Conservation (phyloP, 352 stramenopile species). For the Pythium phragmitis region DNA sequence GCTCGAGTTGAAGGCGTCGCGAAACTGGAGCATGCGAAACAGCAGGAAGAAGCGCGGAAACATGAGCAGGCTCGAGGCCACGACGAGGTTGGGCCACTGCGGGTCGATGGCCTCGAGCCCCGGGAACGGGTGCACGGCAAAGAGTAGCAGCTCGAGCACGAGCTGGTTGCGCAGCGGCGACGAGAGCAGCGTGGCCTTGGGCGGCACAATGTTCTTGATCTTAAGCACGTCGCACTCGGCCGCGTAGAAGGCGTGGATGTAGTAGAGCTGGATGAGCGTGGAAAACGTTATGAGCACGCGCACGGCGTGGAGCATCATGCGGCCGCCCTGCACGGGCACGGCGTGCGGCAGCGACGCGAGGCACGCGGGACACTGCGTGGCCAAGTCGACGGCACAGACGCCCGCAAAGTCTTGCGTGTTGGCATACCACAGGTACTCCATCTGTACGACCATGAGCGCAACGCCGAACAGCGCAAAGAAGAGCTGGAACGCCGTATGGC, state of each 20-base stretch:
- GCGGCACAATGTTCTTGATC: constrained; percentile 78
- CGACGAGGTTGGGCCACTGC: constrained; percentile 55
- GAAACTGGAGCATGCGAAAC: constrained; percentile 57
- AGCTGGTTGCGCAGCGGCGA: constrained; percentile 51
- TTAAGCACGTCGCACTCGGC: constrained; percentile 75
- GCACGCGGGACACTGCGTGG: constrained; percentile 42
- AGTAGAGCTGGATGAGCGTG: constrained; percentile 64
- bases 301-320: constrained; percentile 65
- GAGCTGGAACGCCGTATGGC: constrained; percentile 60
- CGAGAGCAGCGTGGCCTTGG: constrained; percentile 57
- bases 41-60: constrained; percentile 53
- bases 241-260: constrained; percentile 65
- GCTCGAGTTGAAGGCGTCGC: constrained; percentile 75
- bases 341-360: constrained; percentile 24
- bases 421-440: constrained; percentile 70
- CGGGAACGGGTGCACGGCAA: constrained; percentile 67
- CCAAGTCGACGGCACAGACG: constrained; percentile 33
- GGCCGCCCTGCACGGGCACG: constrained; percentile 47
- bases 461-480: constrained; percentile 70
- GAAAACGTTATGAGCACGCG: constrained; percentile 69
- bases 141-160: constrained; percentile 48
- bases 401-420: constrained; percentile 46
- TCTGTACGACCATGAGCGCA: constrained; percentile 72
- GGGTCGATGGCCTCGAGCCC: constrained; percentile 64
- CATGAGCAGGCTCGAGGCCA: constrained; percentile 64